Evolutionary conservation across 345 rosid species (phyloP).

Genomic region (Streptanthus diversifolius): DNA sequence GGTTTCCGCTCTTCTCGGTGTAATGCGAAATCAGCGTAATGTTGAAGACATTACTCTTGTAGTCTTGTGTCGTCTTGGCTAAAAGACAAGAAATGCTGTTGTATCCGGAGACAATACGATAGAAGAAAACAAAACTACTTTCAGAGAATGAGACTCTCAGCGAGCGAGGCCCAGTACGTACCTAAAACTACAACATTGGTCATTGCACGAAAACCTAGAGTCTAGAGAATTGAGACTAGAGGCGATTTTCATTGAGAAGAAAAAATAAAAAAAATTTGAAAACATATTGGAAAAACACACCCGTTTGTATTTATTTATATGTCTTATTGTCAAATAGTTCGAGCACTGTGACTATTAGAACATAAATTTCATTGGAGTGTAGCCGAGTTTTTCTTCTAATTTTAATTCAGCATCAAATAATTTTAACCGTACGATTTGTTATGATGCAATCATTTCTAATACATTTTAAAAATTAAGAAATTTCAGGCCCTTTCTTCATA

Average conservation of each 20-base stretch:
- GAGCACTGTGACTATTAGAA: background rate
- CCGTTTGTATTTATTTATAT: too few relatives aligned
- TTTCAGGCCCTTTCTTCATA: too few relatives aligned
- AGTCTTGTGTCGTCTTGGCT: slow-evolving; percentile 1
- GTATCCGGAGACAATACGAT: slow-evolving; percentile 11
- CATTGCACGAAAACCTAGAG: background rate
- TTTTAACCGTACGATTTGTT: background rate
- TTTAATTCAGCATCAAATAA: background rate
- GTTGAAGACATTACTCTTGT: slow-evolving; percentile 9
- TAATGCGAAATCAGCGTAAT: slow-evolving; percentile 18
- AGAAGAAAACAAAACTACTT: slow-evolving; percentile 11
- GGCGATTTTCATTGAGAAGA: too few relatives aligned
- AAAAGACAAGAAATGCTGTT: slow-evolving; percentile 27
- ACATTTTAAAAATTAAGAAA: too few relatives aligned
- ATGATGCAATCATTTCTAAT: too few relatives aligned
- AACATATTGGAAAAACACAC: background rate
- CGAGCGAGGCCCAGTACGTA: slow-evolving; percentile 1
- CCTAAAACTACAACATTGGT: slow-evolving; percentile 3
- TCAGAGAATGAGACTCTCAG: background rate
- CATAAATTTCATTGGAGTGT: background rate
- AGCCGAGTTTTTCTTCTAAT: background rate
- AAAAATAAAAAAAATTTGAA: background rate
- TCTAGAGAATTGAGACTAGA: too few relatives aligned
- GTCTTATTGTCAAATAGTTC: background rate
- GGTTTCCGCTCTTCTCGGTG: slow-evolving; percentile 27